Base-by-base conservation (phyloP, 2,329 filamentous ascomycete genomes). In the Teratosphaeria gauchensis region DNA sequence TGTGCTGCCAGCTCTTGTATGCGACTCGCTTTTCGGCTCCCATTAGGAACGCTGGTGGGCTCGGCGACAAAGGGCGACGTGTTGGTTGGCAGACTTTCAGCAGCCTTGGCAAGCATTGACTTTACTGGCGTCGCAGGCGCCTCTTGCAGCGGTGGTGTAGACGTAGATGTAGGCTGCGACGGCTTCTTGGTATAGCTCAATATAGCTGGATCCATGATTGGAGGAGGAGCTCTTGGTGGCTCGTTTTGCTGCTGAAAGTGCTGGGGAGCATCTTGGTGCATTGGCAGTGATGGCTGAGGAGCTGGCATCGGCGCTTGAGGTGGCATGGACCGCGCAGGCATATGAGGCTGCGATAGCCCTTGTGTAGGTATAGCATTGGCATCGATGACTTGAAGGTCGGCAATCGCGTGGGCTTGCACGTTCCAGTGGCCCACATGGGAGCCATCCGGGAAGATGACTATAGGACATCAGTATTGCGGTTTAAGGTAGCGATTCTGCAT, bases 171-270 rank as follows among this genome's bases (percentile, higher is more conserved):
- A 33, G 64, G 63, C 19, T 58, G 63, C 16, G 58, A 66, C 53
- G 68, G 71, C 55, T 66, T 73, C 61, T 66, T 77, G 21, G 72
- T 72, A 70, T 89, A 82, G 69, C 89, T 91, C 53, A 95, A 71
- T 58, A 95, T 95, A 3, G 90, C 90, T 11, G 90, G 90, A 66
- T 95, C 90, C n/a, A 86, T 80, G 67, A 94, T 90, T 0, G 78
- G 67, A 32, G 67, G 55, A 24, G 77, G 69, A 48, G n/a, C n/a
- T 21, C n/a, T 5, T 8, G 42, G 42, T 19, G 16, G 42, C n/a
- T 48, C 42, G 9, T 48, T 48, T 19, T 48, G 42, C 42, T 11
- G 42, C 35, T 67, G 68, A n/a, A 65, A 61, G 33, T 68, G 75
- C 70, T 65, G 59, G 69, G 59, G 59, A 42, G 65, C 51, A 31